A percentile compares a stretch with the other conserved stretches of the same genome.
These are phyloP conservation scores for Nicotiana attenuata DNA, from an alignment of 257 asterid species.

Conservation along the genomic window DNA sequence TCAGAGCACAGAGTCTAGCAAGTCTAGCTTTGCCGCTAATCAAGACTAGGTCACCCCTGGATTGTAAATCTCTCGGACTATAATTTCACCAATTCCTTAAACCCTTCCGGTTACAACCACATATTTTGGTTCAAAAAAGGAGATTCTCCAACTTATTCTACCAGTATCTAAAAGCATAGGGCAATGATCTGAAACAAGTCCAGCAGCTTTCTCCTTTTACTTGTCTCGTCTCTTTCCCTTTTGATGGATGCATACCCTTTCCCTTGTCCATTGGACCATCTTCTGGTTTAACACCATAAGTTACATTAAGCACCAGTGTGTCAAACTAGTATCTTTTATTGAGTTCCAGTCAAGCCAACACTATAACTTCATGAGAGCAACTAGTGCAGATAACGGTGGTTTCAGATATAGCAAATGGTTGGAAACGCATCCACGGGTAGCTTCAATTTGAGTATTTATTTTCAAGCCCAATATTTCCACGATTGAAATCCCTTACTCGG, in stretches of 20 bases:
- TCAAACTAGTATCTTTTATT: background rate
- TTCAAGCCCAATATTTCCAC: background rate
- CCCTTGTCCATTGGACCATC: background rate
- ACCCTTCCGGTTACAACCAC: background rate
- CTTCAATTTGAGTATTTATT: background rate
- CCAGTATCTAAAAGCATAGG: background rate
- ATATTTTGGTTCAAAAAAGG: background rate
- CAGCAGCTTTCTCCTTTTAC: background rate
- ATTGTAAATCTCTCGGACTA: background rate
- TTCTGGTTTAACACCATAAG: background rate
- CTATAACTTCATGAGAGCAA: background rate
- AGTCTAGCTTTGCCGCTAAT: background rate
- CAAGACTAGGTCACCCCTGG: background rate
- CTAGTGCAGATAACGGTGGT: background rate
- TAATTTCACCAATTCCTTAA: background rate
- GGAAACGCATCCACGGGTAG: background rate
- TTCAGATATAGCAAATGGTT: background rate
- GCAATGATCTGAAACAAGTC: background rate
- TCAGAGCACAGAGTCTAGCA: background rate
- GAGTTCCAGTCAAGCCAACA: background rate
- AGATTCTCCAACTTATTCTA: background rate
- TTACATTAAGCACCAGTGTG: background rate
- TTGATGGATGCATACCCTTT: background rate
- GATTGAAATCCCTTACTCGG: background rate
- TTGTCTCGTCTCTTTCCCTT: background rate